Evolutionary conservation across 768 basidiomycete genomes (phyloP).

Genomic region (Lactarius akahatsu): DNA sequence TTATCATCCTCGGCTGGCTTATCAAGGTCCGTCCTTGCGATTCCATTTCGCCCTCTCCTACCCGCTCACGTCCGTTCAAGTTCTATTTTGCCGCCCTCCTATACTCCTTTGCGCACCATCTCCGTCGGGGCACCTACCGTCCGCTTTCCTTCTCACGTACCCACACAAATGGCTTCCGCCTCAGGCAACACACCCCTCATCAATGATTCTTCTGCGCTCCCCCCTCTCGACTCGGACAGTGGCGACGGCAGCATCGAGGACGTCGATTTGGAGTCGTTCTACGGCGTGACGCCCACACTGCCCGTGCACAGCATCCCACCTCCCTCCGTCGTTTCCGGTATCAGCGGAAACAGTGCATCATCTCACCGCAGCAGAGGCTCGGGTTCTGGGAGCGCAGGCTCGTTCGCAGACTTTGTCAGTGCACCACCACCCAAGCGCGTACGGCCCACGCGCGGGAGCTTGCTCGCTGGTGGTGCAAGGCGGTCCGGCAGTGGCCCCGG

Average conservation of each 20-base stretch:
- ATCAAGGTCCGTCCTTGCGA: conserved; percentile 62
- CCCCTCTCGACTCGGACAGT: conserved; percentile 29
- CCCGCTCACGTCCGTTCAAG: conserved; percentile 40
- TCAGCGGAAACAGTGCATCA: not conserved
- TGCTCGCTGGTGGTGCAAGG: conserved; percentile 29
- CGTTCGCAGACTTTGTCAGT: conserved; percentile 62
- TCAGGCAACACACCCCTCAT: conserved; percentile 14
- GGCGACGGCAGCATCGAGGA: conserved; percentile 48
- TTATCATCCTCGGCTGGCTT: conserved; percentile 83
- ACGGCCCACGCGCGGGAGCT: conserved; percentile 29
- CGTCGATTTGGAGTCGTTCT: conserved; percentile 56
- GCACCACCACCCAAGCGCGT: conserved; percentile 42
- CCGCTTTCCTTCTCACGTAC: conserved; percentile 55
- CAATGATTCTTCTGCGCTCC: conserved; percentile 40
- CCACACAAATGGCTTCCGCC: not conserved
- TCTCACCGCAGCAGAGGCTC: conserved; percentile 35
- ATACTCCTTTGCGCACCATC: conserved; percentile 92
- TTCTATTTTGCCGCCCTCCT: conserved; percentile 87
- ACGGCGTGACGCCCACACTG: conserved; percentile 39
- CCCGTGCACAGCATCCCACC: conserved; percentile 49
- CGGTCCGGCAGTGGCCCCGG: conserved; percentile 25
- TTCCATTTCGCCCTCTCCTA: not conserved
- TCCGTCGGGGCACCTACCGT: conserved; percentile 89
- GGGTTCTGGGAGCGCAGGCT: conserved; percentile 40
- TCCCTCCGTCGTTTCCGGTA: conserved; percentile 11